phyloP scores from a whole-genome alignment of 2,329 filamentous ascomycete genomes.

The Macroventuria anomochaeta region DNA sequence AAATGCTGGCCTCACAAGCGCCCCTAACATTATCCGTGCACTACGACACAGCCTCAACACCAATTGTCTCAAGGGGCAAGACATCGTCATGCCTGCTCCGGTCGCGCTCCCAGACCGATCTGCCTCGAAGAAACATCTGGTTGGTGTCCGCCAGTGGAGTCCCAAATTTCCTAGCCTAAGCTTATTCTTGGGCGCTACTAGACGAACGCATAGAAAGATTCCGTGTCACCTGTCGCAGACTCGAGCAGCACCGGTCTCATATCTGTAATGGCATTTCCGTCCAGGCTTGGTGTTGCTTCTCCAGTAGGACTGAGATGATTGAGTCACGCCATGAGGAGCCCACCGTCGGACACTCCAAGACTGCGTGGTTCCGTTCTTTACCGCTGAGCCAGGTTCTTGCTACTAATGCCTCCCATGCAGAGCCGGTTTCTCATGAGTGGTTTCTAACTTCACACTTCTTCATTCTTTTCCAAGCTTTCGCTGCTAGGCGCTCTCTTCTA shows the following conservation, averaged over 20 bases:
- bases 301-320: slow-evolving; percentile 29
- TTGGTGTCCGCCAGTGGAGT: slow-evolving; percentile 33
- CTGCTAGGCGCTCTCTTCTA: slow-evolving; percentile 38
- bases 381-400: slow-evolving; percentile 21
- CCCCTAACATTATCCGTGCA: too few species aligned
- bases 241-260: slow-evolving; percentile 45
- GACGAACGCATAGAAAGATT: slow-evolving; percentile 37
- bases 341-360: slow-evolving; percentile 25
- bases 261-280: slow-evolving; percentile 32
- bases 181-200: slow-evolving; percentile 25
- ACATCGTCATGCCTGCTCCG: slow-evolving; percentile 35
- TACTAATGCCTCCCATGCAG: slow-evolving; percentile 40
- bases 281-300: slow-evolving; percentile 38
- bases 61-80: slow-evolving; percentile 48
- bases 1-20: slow-evolving; percentile 19
- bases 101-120: slow-evolving; percentile 18
- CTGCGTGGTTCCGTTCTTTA: slow-evolving; percentile 25
- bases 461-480: slow-evolving; percentile 35
- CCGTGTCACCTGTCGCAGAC: slow-evolving; percentile 41
- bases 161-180: slow-evolving; percentile 33
- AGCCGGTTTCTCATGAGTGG: slow-evolving; percentile 38
- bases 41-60: slow-evolving; percentile 41
- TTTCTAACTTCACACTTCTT: slow-evolving; percentile 33
- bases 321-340: slow-evolving; percentile 42
- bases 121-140: slow-evolving; percentile 29